Evolutionary conservation across 1,284 basidiomycete species (phyloP).

Genomic region (Ustilago lituana): DNA sequence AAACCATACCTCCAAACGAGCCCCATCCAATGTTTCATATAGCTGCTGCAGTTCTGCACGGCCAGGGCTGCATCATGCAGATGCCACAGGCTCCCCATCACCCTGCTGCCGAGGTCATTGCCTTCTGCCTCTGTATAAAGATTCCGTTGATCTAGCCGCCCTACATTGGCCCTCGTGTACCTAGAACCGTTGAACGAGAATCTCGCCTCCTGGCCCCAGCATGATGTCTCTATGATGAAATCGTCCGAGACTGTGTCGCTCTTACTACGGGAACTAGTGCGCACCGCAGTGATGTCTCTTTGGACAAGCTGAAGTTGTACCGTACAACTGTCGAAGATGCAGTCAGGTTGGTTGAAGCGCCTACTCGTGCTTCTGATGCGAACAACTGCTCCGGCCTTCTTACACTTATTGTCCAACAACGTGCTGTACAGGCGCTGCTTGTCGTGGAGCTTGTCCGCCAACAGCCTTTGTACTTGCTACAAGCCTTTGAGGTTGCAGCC

Average conservation of each 20-base stretch:
- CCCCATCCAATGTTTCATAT: slow-evolving; percentile 16
- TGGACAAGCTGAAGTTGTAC: too few relatives aligned
- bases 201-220: not conserved
- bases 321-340: not conserved
- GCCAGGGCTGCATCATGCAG: not conserved
- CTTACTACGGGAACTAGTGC: too few relatives aligned
- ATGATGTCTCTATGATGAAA: slow-evolving; percentile 6
- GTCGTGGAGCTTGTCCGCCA: too few relatives aligned
- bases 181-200: slow-evolving; percentile 16
- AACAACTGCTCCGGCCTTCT: too few relatives aligned
- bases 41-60: not conserved
- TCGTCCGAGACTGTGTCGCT: too few relatives aligned
- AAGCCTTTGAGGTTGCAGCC: too few relatives aligned
- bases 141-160: too few relatives aligned
- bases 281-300: too few relatives aligned
- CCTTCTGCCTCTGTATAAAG: too few relatives aligned
- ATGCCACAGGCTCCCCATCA: not conserved
- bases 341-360: slow-evolving; percentile 18
- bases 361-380: slow-evolving; percentile 1
- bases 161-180: not conserved
- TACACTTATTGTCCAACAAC: not conserved
- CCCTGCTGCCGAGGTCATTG: too few relatives aligned
- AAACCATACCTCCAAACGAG: not conserved
- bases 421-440: too few relatives aligned
- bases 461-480: too few relatives aligned